These are phyloP conservation scores for Ampelomyces quisqualis DNA, from an alignment of 2,329 filamentous ascomycete species.

Conservation along the genomic window DNA sequence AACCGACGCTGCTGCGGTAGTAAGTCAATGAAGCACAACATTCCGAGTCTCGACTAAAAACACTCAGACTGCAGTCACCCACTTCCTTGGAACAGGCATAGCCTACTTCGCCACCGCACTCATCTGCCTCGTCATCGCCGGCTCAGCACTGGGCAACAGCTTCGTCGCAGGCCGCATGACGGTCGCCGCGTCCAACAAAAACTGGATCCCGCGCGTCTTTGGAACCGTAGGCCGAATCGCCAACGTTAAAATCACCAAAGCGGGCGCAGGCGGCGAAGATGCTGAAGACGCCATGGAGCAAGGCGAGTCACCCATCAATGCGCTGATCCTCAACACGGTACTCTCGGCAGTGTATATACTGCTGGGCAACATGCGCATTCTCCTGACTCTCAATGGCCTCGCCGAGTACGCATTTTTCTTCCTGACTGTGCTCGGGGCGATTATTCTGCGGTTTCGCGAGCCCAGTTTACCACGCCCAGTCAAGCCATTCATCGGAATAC, in stretches of 20 bases:
- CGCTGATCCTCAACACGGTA: constrained; percentile 35
- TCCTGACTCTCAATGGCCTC: constrained; percentile 54
- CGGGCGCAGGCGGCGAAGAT: constrained; percentile 7
- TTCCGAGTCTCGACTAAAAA: background rate
- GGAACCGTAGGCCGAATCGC: constrained; percentile 36
- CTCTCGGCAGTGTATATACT: constrained; percentile 60
- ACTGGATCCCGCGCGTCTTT: constrained; percentile 32
- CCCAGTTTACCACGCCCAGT: constrained; percentile 59
- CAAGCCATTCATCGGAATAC: constrained; percentile 57
- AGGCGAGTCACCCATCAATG: constrained; percentile 43
- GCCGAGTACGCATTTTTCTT: constrained; percentile 63
- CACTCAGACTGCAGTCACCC: constrained; percentile 32
- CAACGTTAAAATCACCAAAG: constrained; percentile 23
- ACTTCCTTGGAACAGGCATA: constrained; percentile 56
- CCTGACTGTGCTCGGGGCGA: constrained; percentile 60
- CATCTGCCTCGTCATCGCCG: constrained; percentile 63
- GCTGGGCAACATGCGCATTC: constrained; percentile 62
- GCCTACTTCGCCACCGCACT: constrained; percentile 56
- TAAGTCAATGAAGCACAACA: constrained; percentile 38
- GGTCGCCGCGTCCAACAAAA: constrained; percentile 54
- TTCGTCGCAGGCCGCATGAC: constrained; percentile 66
- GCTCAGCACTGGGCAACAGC: constrained; percentile 63
- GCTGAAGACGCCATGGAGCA: constrained; percentile 32
- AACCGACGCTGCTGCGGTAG: constrained; percentile 64
- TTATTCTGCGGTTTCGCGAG: constrained; percentile 59